These are phyloP conservation scores for Nasturtium officinale DNA, from an alignment of 345 rosid genomes.

Conservation along the genomic window DNA sequence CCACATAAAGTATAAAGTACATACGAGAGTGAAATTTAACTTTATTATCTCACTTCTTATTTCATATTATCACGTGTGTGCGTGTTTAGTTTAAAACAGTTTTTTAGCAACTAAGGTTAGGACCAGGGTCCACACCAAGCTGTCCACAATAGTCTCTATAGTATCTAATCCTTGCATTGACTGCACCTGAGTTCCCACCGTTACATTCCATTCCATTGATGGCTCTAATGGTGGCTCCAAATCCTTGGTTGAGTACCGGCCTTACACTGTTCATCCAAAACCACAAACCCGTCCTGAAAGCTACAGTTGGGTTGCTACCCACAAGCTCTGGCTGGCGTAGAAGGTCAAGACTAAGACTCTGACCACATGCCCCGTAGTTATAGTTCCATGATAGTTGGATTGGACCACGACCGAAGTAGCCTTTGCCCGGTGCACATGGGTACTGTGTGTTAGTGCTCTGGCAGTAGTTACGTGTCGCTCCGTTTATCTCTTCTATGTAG, in stretches of 20 bases:
- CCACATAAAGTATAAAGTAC: too few species aligned
- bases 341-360: conserved; percentile 42
- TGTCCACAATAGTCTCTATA: conserved; percentile 51
- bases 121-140: conserved; percentile 47
- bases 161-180: conserved; percentile 45
- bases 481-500: conserved; percentile 60
- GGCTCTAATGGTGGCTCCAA: conserved; percentile 55
- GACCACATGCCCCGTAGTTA: conserved; percentile 59
- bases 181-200: conserved; percentile 42
- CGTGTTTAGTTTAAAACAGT: background rate
- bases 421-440: conserved; percentile 56
- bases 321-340: conserved; percentile 52
- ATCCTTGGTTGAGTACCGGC: conserved; percentile 51
- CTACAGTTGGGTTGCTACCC: conserved; percentile 41
- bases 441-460: conserved; percentile 31
- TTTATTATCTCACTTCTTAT: conserved; percentile 31
- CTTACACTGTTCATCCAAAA: conserved; percentile 60
- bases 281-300: conserved; percentile 59
- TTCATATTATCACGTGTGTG: background rate
- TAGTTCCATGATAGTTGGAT: conserved; percentile 59
- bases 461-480: conserved; percentile 51
- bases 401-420: conserved; percentile 65
- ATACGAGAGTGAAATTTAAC: background rate
- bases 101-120: conserved; percentile 44
- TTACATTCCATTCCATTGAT: conserved; percentile 56